Conservation (phyloP, 805 yeast species). For the Hanseniaspora nectarophila region DNA sequence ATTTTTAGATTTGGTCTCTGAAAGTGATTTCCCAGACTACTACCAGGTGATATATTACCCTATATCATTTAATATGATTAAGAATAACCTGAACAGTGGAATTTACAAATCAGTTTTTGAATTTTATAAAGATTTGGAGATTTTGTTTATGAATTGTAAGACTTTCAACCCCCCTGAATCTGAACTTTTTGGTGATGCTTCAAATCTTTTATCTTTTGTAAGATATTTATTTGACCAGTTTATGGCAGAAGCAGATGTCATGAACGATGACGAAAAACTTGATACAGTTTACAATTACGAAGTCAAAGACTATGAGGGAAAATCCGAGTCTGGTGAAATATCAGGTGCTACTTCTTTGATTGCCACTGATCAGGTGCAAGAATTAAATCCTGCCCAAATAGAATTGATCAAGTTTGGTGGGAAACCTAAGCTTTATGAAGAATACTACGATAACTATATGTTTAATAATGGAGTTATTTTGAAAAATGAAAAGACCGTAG, state of each 20-base stretch:
- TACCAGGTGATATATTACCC: slow-evolving; percentile 60
- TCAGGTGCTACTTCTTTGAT: neutral
- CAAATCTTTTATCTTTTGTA: slow-evolving; percentile 43
- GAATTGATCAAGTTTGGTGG: slow-evolving; percentile 7
- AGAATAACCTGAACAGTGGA: slow-evolving; percentile 39
- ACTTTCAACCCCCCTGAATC: slow-evolving; percentile 64
- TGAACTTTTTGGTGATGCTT: slow-evolving; percentile 60
- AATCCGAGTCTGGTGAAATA: neutral
- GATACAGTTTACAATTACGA: neutral
- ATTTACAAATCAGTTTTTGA: slow-evolving; percentile 44
- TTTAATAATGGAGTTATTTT: neutral
- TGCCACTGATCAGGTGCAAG: neutral
- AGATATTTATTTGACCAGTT: slow-evolving; percentile 25
- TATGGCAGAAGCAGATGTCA: slow-evolving; percentile 15
- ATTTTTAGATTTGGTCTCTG: slow-evolving; percentile 62
- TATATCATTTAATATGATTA: slow-evolving; percentile 55
- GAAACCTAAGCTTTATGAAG: neutral
- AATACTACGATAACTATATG: neutral
- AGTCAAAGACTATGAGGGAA: neutral
- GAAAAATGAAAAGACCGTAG: neutral
- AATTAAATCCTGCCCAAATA: neutral
- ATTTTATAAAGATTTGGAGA: slow-evolving; percentile 45
- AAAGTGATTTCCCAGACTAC: slow-evolving; percentile 67
- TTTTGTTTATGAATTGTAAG: slow-evolving; percentile 70
- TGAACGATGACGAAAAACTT: neutral